Base-by-base conservation (phyloP, 805 yeast genomes). In the Candida glaebosa region DNA sequence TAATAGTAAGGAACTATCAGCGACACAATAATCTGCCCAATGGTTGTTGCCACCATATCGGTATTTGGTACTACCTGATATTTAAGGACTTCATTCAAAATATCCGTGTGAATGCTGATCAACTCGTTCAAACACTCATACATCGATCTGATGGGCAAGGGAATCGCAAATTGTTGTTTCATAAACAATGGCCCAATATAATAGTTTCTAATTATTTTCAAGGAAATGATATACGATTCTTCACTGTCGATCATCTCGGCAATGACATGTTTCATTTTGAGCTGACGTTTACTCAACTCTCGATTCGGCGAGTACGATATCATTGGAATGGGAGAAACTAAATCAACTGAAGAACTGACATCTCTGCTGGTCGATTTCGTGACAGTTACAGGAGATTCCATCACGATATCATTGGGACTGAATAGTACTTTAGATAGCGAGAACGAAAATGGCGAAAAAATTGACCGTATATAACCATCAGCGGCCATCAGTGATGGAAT, bases 221-320 rank as follows among this genome's bases (percentile, higher is more conserved):
- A 52, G 1, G 76, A 70, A 34, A 61, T 60, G n/a, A 77, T 54
- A 49, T 76, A 79, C 1, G 58, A 59, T 18, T 61, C 65, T 49
- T 79, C 85, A 9, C 78, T 76, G 10, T 65, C 65, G 0, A 73
- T 40, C 4, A 79, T 52, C 51, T 79, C 85, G 41, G 73, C 69
- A n/a, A 73, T 47, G 1, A 63, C 43, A 35, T 57, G 61, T 17
- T 47, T 52, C 31, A 66, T 44, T 18, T 47, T 52, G 28, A 45
- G 3, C 18, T 32, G 39, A 3, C 28, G 12, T 18, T 17, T 34
- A 18, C 16, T 41, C 31, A 24, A 6, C 5, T 32, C 26, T 24
- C 18, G 25, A 19, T 24, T 18, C 1, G 63, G 61, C 2, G 62
- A 56, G 34, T 45, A 53, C 2, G 56, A 40, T 7, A 50, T n/a